These are phyloP conservation scores for Xerocomellus amylosporus DNA, from an alignment of 768 basidiomycete genomes.

Conservation along the genomic window DNA sequence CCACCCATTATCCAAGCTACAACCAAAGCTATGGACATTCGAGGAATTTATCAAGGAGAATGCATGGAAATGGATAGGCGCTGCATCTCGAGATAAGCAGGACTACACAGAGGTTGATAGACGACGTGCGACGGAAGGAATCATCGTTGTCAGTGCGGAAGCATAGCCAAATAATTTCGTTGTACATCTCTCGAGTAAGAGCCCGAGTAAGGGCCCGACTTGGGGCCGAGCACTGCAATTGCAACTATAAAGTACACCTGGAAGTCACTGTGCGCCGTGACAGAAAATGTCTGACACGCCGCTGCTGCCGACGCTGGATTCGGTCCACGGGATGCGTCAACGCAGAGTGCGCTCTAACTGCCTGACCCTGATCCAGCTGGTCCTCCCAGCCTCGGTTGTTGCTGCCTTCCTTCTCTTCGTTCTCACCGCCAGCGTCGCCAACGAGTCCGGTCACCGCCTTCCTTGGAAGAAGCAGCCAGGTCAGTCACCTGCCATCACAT, in stretches of 20 bases:
- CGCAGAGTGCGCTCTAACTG: background rate
- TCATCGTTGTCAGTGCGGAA: constrained; percentile 17
- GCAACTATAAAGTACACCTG: background rate
- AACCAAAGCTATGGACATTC: constrained; percentile 72
- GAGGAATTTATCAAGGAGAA: constrained; percentile 75
- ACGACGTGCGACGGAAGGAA: constrained; percentile 39
- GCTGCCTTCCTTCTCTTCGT: constrained; percentile 44
- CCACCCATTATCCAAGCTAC: constrained; percentile 40
- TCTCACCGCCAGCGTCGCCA: constrained; percentile 34
- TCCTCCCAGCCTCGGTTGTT: constrained; percentile 37
- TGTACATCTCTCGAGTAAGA: no score
- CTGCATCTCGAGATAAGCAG: constrained; percentile 31
- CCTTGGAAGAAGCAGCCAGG: constrained; percentile 17
- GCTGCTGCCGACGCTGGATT: constrained; percentile 2
- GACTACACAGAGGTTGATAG: constrained; percentile 57
- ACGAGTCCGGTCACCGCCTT: background rate
- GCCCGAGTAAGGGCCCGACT: no score
- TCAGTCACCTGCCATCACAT: background rate
- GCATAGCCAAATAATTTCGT: background rate
- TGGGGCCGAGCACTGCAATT: no score
- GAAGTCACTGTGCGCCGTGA: background rate
- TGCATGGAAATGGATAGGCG: constrained; percentile 75
- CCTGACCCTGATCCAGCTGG: background rate
- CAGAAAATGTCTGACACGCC: constrained; percentile 13
- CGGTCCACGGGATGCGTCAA: background rate